Conservation (phyloP, 2,329 filamentous ascomycete species). For the Aureobasidium namibiae region DNA sequence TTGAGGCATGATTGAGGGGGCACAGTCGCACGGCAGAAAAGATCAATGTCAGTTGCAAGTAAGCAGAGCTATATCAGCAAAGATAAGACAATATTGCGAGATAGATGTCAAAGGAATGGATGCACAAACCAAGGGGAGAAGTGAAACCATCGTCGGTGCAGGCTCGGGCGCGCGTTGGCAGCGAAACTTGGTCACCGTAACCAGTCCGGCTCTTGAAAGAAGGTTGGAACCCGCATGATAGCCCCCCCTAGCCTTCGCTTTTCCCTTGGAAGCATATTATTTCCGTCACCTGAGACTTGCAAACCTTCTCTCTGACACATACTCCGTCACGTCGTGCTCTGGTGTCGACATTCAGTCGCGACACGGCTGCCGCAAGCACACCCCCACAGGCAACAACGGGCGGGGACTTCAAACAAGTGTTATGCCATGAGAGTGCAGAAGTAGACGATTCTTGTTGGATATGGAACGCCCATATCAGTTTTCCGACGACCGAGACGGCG, state of each 20-base stretch:
- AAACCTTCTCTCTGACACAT: background rate
- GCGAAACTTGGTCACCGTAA: background rate
- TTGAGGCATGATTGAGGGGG: background rate
- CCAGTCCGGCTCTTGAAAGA: background rate
- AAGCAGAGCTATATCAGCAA: background rate
- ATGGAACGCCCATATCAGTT: slow-evolving; percentile 36
- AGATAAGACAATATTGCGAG: background rate
- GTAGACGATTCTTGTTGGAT: background rate
- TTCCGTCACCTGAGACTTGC: background rate
- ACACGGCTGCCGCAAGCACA: background rate
- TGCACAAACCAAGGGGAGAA: background rate
- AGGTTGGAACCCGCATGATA: background rate
- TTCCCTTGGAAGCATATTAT: background rate
- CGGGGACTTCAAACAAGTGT: background rate
- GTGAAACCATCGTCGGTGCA: slow-evolving; percentile 1
- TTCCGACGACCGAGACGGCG: slow-evolving; percentile 22
- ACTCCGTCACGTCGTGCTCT: background rate
- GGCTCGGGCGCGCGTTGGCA: slow-evolving; percentile 3
- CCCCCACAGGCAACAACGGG: slow-evolving; percentile 3
- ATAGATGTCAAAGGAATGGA: background rate
- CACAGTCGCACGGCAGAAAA: background rate
- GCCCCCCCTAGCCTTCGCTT: background rate
- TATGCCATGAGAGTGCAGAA: slow-evolving; percentile 7
- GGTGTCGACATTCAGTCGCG: background rate
- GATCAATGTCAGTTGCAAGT: background rate